Evolutionary conservation across 2,329 filamentous ascomycete genomes (phyloP).

Genomic region (Claviceps fusiformis): DNA sequence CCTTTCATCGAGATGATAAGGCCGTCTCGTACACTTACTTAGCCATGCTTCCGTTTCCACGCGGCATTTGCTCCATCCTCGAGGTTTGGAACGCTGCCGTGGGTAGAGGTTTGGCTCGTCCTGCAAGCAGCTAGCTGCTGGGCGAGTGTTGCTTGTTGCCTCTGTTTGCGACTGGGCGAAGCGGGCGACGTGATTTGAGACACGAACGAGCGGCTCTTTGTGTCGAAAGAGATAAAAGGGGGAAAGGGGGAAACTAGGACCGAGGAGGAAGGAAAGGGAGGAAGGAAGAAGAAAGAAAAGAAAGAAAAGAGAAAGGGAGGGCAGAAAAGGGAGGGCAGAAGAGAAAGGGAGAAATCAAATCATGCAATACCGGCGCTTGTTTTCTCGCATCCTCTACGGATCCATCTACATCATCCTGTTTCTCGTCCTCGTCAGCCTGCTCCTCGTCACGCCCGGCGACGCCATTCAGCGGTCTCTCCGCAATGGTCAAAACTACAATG

Average conservation of each 20-base stretch:
- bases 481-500: conserved; percentile 58
- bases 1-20: neutral
- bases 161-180: neutral
- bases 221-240: neutral
- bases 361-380: conserved; percentile 24
- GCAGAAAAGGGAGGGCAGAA: neutral
- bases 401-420: conserved; percentile 65
- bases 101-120: neutral
- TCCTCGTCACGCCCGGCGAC: conserved; percentile 71
- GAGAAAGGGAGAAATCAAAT: neutral
- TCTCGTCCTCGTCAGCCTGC: conserved; percentile 56
- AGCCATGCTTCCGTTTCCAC: conserved; percentile 15
- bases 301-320: neutral
- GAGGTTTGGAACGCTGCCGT: neutral
- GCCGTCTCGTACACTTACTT: conserved; percentile 3
- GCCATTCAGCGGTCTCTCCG: conserved; percentile 62
- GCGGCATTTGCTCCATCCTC: conserved; percentile 4
- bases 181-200: neutral
- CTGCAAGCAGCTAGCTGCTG: neutral
- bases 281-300: neutral
- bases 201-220: neutral
- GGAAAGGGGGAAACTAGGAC: neutral
- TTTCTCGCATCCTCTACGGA: conserved; percentile 72
- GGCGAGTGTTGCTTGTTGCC: neutral
- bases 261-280: neutral